Evolutionary conservation across 2,329 filamentous ascomycete species (phyloP), one percentile per base, ranked within the genome.

Genomic region (Botryotinia convoluta): DNA sequence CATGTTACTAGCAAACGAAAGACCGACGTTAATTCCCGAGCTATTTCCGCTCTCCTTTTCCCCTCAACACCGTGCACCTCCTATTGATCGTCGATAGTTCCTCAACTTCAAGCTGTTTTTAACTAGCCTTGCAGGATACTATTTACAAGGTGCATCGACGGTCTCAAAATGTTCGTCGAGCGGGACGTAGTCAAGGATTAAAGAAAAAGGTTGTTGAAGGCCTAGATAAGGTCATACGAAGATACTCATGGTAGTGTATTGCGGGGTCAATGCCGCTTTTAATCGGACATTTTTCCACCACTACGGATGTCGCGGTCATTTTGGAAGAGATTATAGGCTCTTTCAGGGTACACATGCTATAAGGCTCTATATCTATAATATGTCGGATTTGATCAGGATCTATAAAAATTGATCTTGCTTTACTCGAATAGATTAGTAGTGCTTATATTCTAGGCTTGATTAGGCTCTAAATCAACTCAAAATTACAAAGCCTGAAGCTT

Each of bases 191-290:
- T 32, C 65, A 39, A 16, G 65, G 35, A 42, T 68, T 18, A 22
- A 68, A 35, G 48, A 54, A 54, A 20, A 39, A 39, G 16, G 9
- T 67, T 51, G 64, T 39, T 35, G 37, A n/a, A 45, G 48, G 9
- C 26, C n/a, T n/a, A 4, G 48, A 26, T 51, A 51, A 51, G 48
- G 26, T 7, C n/a, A 70, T 44, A 42, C 65, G 10, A 42, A 68
- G 45, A 12, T 42, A 42, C 37, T 2, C 29, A 32, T 67, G 22
- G 32, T 44, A 69, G 54, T 7, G 59, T 57, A 48, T 62, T 73
- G 72, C 72, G 72, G 72, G 72, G 72, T 71, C 39, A 45, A 64
- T 60, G 72, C 72, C 72, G 72, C 72, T 73, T 70, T 73, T 71
- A 73, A 39, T 51, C 39, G 8, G 16, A 6, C 16, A 20, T 57